Evolutionary conservation across 2,329 filamentous ascomycete species (phyloP), one percentile per base, ranked within the genome.

Genomic region (Epichloe baconii): DNA sequence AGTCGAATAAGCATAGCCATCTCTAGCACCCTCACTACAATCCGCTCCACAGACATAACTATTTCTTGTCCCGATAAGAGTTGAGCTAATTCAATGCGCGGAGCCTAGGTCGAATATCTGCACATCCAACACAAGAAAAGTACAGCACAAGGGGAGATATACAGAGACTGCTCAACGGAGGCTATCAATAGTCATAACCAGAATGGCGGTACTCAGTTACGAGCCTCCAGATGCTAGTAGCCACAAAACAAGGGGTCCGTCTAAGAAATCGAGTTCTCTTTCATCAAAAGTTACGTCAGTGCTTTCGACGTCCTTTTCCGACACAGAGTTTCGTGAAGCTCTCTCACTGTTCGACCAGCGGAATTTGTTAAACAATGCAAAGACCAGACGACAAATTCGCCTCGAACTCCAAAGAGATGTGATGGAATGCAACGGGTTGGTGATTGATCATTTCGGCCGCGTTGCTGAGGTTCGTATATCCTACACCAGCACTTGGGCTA

Each of bases 381-480:
- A 90, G 57, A 85, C 83, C 3, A 79, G 93, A 48, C 81, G 91
- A 5, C 83, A 87, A 53, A 70, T 97, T 15, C 82, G 90, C 15
- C 69, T 95, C 1, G 83, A 94, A 63, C 76, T 95, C 1, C 89
- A 97, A 64, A 91, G 86, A 65, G 90, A 97, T 63, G 86, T 96
- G 38, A 90, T 97, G 52, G 81, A 91, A 57, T 89, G 86, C 68
- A 96, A 97, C 79, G 89, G 86, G 47, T 81, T 88, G 56, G 86
- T 97, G 56, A 81, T 97, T 53, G 75, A 80, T 50, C 88, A 95
- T 63, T 97, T 97, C 68, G 88, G 89, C 37, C 78, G 82, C 51
- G 88, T 98, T 56, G 88, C 90, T 34, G 87, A 94, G 76, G 87
- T 91, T 67, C 64, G 76, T 63, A 50, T 38, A 6, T 26, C 21